phyloP scores from a whole-genome alignment of 1,139 yeast species.

The Pichia sp. region DNA sequence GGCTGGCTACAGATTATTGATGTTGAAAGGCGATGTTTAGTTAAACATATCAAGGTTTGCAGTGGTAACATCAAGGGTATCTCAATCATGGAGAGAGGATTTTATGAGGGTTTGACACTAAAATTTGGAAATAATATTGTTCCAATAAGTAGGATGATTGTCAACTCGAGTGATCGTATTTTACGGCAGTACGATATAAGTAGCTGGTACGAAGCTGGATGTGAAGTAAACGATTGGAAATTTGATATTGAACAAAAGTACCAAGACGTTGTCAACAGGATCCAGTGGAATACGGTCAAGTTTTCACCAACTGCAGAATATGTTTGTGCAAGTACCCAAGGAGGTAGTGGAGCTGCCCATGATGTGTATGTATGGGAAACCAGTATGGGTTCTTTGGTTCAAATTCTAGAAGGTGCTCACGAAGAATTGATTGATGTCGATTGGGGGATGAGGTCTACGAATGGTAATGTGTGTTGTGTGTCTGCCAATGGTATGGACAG shows the following conservation, averaged over 20 bases:
- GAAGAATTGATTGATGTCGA: conserved; percentile 80
- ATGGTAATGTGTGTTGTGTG: conserved; percentile 47
- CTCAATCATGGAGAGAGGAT: conserved; percentile 50
- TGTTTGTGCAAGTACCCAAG: conserved; percentile 82
- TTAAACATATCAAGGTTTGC: conserved; percentile 54
- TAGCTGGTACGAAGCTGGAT: conserved; percentile 11
- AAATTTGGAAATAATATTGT: conserved; percentile 44
- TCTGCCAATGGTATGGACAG: conserved; percentile 88
- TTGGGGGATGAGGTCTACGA: conserved; percentile 64
- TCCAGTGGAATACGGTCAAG: conserved; percentile 84
- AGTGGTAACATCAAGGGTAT: conserved; percentile 71
- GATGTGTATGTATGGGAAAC: conserved; percentile 95
- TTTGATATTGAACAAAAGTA: conserved; percentile 75
- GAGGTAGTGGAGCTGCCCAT: conserved; percentile 83
- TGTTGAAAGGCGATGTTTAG: conserved; percentile 32
- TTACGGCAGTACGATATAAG: conserved; percentile 59
- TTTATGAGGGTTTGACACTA: neutral
- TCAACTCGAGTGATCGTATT: conserved; percentile 79
- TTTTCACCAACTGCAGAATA: conserved; percentile 81
- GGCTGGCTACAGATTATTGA: conserved; percentile 65
- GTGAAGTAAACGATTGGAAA: conserved; percentile 41
- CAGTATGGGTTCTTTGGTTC: conserved; percentile 76
- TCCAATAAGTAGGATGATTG: conserved; percentile 41
- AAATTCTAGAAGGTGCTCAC: conserved; percentile 88
- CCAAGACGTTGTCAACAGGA: conserved; percentile 83